Percentiles rank a stretch among this genome's conserved stretches.
phyloP scores from a whole-genome alignment of 1,139 yeast genomes.

The Scheffersomyces insectosa region DNA sequence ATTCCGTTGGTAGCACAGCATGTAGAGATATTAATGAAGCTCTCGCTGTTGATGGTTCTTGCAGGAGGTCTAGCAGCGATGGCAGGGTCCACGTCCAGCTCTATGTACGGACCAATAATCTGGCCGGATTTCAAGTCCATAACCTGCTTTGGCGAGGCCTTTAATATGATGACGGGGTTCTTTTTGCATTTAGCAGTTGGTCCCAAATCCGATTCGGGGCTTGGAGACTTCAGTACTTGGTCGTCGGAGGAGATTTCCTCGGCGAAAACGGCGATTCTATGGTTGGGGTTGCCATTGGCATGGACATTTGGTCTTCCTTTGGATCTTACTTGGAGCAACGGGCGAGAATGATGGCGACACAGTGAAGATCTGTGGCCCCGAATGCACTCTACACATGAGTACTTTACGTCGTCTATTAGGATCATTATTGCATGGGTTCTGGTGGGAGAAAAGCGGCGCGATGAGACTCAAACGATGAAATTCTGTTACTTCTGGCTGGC shows the following conservation, averaged over 20 bases:
- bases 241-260: constrained; percentile 36
- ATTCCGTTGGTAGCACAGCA: constrained; percentile 32
- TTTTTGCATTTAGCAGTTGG: constrained; percentile 11
- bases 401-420: constrained; percentile 77
- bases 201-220: background rate
- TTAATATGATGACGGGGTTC: constrained; percentile 42
- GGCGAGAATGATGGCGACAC: constrained; percentile 79
- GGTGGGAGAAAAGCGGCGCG: too few species aligned
- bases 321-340: constrained; percentile 81
- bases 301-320: constrained; percentile 76
- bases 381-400: constrained; percentile 89
- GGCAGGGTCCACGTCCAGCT: constrained; percentile 8
- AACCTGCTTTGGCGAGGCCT: constrained; percentile 52
- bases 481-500: too few species aligned
- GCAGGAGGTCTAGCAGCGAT: constrained; percentile 17
- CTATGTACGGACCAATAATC: constrained; percentile 43
- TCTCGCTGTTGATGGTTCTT: constrained; percentile 31
- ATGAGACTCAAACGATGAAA: too few species aligned
- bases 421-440: constrained; percentile 53
- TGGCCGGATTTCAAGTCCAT: constrained; percentile 49
- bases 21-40: constrained; percentile 35
- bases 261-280: constrained; percentile 60
- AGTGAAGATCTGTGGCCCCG: constrained; percentile 90
- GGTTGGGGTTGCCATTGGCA: constrained; percentile 48
- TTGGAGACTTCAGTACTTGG: background rate